Evolutionary conservation across 2,329 filamentous ascomycete genomes (phyloP).

Genomic region (Graphilbum sp.): DNA sequence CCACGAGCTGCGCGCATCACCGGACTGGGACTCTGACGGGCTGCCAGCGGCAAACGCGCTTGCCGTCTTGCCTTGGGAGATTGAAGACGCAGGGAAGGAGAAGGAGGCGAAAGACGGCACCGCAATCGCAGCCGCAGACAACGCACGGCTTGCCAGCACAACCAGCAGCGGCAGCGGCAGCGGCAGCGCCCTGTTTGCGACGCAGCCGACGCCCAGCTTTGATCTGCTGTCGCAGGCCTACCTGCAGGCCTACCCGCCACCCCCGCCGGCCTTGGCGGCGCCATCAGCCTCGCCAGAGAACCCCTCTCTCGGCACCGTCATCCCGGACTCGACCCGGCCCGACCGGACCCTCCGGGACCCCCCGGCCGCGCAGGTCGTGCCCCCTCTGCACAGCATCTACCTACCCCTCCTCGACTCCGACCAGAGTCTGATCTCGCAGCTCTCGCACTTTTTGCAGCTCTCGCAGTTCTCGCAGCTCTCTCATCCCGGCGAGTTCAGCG

Average conservation of each 20-base stretch:
- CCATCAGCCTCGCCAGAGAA: too few relatives aligned
- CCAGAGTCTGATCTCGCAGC: too few relatives aligned
- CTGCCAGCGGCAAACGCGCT: background rate
- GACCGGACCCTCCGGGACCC: background rate
- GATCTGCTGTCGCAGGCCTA: background rate
- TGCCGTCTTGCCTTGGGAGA: background rate
- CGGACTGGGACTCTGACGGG: slow-evolving; percentile 1
- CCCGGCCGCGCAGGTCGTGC: slow-evolving; percentile 1
- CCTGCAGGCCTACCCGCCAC: too few relatives aligned
- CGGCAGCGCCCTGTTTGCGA: slow-evolving; percentile 2
- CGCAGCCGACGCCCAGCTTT: slow-evolving; percentile 6
- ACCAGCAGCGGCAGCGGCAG: too few relatives aligned
- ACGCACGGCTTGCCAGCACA: background rate
- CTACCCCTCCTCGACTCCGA: too few relatives aligned
- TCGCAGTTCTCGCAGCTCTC: background rate
- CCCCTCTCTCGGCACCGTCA: too few relatives aligned
- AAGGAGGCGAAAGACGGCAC: too few relatives aligned
- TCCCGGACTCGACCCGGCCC: slow-evolving; percentile 1
- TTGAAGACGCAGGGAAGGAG: too few relatives aligned
- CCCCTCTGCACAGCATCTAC: background rate
- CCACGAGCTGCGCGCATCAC: slow-evolving; percentile 2
- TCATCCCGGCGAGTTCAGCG: too few relatives aligned
- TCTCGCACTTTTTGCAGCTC: background rate
- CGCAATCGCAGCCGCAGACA: too few relatives aligned
- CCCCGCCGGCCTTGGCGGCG: too few relatives aligned